These are phyloP conservation scores for Cicer bijugum DNA, from an alignment of 306 rosid genomes.

Conservation along the genomic window DNA sequence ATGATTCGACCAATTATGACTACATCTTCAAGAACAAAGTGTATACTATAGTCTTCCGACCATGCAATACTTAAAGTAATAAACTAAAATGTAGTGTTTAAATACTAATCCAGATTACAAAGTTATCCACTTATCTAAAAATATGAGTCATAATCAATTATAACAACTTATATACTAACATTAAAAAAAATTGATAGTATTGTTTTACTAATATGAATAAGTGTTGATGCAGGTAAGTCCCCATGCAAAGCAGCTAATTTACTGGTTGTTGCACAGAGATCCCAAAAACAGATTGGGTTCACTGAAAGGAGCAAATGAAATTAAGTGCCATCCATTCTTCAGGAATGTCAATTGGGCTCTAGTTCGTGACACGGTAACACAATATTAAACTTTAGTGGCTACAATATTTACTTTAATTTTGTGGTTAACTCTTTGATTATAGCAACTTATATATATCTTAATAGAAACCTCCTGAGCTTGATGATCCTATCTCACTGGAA, in stretches of 20 bases:
- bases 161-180: no score
- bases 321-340: constrained; percentile 85
- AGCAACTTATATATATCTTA: background rate
- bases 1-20: no score
- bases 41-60: no score
- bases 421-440: background rate
- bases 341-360: constrained; percentile 87
- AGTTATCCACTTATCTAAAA: no score
- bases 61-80: no score
- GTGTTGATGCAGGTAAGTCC: constrained; percentile 73
- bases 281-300: constrained; percentile 85
- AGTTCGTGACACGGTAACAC: constrained; percentile 81
- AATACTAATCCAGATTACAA: no score
- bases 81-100: no score
- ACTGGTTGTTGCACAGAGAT: constrained; percentile 78
- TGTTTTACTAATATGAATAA: constrained; percentile 25
- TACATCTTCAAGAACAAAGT: no score
- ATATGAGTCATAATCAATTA: no score
- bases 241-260: constrained; percentile 74
- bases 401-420: constrained; percentile 11
- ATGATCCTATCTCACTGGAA: constrained; percentile 56
- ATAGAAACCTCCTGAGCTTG: constrained; percentile 90
- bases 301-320: constrained; percentile 81
- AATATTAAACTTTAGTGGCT: background rate
- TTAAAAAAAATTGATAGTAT: background rate